These are phyloP conservation scores for Penicillium sp. DNA, from an alignment of 2,329 filamentous ascomycete species.

Conservation along the genomic window DNA sequence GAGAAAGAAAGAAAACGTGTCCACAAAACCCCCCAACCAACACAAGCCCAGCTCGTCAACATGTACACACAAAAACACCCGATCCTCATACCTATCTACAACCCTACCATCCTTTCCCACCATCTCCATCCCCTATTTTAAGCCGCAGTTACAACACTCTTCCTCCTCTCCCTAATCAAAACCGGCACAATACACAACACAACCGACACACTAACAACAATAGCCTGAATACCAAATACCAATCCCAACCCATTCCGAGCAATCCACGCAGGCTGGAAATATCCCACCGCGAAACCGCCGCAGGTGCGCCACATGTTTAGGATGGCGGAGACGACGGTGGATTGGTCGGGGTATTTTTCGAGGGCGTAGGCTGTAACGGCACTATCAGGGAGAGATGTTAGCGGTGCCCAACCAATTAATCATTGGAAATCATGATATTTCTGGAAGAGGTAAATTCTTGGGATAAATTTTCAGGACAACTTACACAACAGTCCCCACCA, in stretches of 20 bases:
- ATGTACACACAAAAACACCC: neutral
- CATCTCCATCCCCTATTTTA: neutral
- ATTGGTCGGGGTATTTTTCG: slow-evolving; percentile 44
- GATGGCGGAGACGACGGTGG: slow-evolving; percentile 44
- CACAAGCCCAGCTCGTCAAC: neutral
- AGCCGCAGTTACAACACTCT: neutral
- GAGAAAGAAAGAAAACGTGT: neutral
- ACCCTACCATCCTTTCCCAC: neutral
- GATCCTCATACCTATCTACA: neutral
- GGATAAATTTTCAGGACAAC: slow-evolving; percentile 7
- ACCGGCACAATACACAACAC: slow-evolving; percentile 39
- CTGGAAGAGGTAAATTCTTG: neutral
- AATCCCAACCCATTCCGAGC: slow-evolving; percentile 38
- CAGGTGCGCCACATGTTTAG: slow-evolving; percentile 49
- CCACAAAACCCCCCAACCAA: neutral
- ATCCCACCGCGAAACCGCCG: slow-evolving; percentile 47
- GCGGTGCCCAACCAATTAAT: neutral
- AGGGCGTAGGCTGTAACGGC: slow-evolving; percentile 46
- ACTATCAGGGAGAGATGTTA: slow-evolving; percentile 18
- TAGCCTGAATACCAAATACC: slow-evolving; percentile 45
- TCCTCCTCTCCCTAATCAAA: slow-evolving; percentile 20
- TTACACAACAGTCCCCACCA: slow-evolving; percentile 45
- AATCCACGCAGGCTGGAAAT: slow-evolving; percentile 48
- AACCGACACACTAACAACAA: slow-evolving; percentile 35
- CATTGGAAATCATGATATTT: neutral